phyloP scores from a whole-genome alignment of 129 eudicot species.

The Calendula officinalis region DNA sequence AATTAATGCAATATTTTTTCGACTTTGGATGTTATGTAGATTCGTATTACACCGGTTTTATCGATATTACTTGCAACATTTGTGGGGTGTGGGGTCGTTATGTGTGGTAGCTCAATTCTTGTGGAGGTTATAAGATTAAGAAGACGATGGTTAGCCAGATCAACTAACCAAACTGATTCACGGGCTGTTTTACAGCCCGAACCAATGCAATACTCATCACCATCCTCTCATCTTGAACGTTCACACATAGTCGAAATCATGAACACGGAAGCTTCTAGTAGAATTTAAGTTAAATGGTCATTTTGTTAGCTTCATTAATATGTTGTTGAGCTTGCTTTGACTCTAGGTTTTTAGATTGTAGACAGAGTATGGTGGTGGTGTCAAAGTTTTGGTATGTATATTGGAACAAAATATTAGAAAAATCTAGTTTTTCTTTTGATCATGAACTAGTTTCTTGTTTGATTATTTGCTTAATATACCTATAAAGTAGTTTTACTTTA shows the following conservation, averaged over 20 bases:
- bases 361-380: conserved; percentile 12
- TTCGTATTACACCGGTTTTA: conserved; percentile 64
- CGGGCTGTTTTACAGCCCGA: conserved; percentile 24
- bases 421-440: not conserved
- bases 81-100: conserved; percentile 78
- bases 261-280: conserved; percentile 39
- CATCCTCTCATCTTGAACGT: conserved; percentile 31
- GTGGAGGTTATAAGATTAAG: conserved; percentile 74
- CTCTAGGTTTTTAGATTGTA: conserved; percentile 22
- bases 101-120: conserved; percentile 75
- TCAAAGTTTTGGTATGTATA: conserved; percentile 27
- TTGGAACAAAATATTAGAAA: conserved; percentile 21
- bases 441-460: not conserved
- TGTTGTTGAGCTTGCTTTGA: conserved; percentile 12
- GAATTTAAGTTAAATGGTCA: conserved; percentile 10
- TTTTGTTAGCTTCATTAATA: conserved; percentile 13
- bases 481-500: not conserved
- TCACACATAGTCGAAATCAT: conserved; percentile 24
- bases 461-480: not conserved
- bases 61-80: conserved; percentile 77
- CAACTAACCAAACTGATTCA: conserved; percentile 27
- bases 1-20: not conserved
- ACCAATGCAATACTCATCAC: conserved; percentile 21
- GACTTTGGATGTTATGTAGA: conserved; percentile 36
- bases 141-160: conserved; percentile 39